Percentiles rank a stretch among this genome's conserved stretches.
Conservation (phyloP, 192 early-diverging fungal species). For the Thamnidium elegans region DNA sequence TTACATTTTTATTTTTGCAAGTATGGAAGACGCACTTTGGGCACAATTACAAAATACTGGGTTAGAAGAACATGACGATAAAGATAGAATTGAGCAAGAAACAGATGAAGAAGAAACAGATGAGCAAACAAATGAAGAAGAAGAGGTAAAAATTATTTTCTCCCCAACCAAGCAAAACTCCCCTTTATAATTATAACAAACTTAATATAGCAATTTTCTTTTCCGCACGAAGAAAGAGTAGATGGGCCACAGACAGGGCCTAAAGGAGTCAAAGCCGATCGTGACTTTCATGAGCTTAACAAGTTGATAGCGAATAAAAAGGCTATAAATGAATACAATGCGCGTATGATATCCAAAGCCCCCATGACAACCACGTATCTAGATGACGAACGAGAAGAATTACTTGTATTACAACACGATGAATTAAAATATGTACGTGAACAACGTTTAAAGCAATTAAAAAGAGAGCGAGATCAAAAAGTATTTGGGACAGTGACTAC, state of each 20-base stretch:
- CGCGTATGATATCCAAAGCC: constrained; percentile 42
- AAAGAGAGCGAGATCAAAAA: constrained; percentile 33
- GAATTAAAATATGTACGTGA: constrained; percentile 37
- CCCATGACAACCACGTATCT: constrained; percentile 46
- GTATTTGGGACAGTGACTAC: constrained; percentile 50
- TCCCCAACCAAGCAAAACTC: not conserved
- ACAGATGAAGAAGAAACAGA: constrained; percentile 4
- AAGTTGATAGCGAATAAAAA: constrained; percentile 30
- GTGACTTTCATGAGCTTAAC: constrained; percentile 43
- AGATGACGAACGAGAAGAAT: constrained; percentile 25
- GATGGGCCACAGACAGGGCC: constrained; percentile 50
- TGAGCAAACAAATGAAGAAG: constrained; percentile 1
- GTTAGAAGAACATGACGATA: constrained; percentile 21
- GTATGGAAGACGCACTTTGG: constrained; percentile 30
- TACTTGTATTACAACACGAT: constrained; percentile 28
- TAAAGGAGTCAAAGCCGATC: constrained; percentile 57
- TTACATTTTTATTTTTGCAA: not conserved
- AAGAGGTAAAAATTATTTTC: not conserved
- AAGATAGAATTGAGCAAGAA: constrained; percentile 5
- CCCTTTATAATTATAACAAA: not conserved
- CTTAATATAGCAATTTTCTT: not conserved
- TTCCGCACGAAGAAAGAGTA: constrained; percentile 4
- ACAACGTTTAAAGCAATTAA: constrained; percentile 8
- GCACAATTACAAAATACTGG: constrained; percentile 13
- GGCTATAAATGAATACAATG: constrained; percentile 38